These are phyloP conservation scores for Metrosideros polymorpha DNA, from an alignment of 441 rosid species.

Conservation along the genomic window DNA sequence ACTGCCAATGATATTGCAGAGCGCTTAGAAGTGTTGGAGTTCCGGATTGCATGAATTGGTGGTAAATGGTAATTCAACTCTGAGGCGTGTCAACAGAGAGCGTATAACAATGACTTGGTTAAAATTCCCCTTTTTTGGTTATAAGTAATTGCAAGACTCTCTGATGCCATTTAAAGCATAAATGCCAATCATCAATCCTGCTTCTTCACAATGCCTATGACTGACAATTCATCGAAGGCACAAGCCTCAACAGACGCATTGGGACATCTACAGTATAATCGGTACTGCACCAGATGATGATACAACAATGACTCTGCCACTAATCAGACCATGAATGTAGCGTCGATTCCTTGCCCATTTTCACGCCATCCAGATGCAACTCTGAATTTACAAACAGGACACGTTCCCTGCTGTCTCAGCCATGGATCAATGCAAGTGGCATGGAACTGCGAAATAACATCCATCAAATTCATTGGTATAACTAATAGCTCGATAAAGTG, in stretches of 20 bases:
- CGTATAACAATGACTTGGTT: background rate
- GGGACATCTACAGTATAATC: background rate
- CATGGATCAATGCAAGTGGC: conserved; percentile 83
- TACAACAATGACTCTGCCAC: background rate
- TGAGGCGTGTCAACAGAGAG: background rate
- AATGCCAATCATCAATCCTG: background rate
- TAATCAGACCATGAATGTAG: conserved; percentile 49
- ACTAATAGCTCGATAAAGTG: background rate
- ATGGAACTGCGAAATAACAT: conserved; percentile 55
- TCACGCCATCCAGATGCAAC: conserved; percentile 69
- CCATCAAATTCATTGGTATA: background rate
- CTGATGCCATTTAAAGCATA: background rate
- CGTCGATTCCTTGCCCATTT: conserved; percentile 30
- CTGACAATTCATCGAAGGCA: background rate
- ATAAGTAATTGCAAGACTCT: background rate
- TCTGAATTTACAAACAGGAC: conserved; percentile 80
- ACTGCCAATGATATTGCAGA: background rate
- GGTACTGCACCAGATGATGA: background rate
- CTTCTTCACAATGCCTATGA: background rate
- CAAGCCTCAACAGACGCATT: background rate
- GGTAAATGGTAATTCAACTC: background rate
- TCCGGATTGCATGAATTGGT: background rate
- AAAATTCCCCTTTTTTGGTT: background rate
- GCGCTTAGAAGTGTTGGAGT: background rate
- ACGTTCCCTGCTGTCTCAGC: conserved; percentile 86